Conservation (phyloP, 2,329 filamentous ascomycete species). For the Albifimbria verrucaria region DNA sequence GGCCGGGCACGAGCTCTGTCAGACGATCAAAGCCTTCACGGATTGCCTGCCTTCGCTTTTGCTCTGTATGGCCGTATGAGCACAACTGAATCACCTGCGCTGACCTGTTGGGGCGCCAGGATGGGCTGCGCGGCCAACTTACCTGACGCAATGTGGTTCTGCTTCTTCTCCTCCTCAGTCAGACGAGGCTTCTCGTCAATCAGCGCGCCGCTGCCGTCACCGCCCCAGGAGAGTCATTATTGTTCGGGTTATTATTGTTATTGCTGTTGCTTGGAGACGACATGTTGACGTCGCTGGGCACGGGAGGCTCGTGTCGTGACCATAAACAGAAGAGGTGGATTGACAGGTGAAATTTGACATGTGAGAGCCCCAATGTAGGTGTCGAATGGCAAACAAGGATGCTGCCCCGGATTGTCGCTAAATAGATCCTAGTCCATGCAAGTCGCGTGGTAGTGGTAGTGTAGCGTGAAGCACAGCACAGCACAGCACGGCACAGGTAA, state of each 20-base stretch:
- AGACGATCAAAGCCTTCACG: constrained; percentile 80
- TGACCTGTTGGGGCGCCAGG: no score
- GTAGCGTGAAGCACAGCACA: not conserved
- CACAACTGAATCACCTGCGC: no score
- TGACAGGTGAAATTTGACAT: constrained; percentile 8
- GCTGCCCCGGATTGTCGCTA: constrained; percentile 27
- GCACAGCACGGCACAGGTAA: no score
- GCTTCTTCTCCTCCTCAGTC: constrained; percentile 53
- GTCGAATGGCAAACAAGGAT: constrained; percentile 19
- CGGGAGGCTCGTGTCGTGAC: not conserved
- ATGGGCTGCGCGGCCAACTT: no score
- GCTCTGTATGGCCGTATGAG: constrained; percentile 26
- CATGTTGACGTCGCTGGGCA: constrained; percentile 11
- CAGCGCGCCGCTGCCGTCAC: constrained; percentile 16
- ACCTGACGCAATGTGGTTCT: constrained; percentile 54
- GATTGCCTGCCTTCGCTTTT: constrained; percentile 59
- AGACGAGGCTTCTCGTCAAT: constrained; percentile 48
- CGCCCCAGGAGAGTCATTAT: constrained; percentile 15
- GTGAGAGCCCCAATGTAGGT: constrained; percentile 1
- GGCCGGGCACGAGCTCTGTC: constrained; percentile 74
- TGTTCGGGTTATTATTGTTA: not conserved
- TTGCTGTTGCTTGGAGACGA: constrained; percentile 25
- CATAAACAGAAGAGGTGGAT: not conserved
- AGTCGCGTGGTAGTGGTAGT: constrained; percentile 2
- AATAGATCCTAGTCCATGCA: constrained; percentile 22